These are phyloP conservation scores for Starmerella davenportii DNA, from an alignment of 805 yeast species.

Conservation along the genomic window DNA sequence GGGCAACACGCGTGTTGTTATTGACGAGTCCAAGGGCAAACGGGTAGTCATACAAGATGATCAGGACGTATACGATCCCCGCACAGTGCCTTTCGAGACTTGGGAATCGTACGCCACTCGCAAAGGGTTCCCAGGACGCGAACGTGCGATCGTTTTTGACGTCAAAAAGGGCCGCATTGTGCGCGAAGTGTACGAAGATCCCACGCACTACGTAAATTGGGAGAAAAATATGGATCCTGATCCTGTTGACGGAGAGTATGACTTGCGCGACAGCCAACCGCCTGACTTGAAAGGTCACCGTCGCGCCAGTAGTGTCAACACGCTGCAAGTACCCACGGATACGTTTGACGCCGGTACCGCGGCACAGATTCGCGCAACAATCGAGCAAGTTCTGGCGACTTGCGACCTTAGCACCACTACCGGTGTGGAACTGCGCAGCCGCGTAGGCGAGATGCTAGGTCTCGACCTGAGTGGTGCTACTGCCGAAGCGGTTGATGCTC, in stretches of 20 bases:
- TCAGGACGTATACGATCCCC: constrained; percentile 23
- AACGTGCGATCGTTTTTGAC: constrained; percentile 23
- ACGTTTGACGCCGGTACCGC: constrained; percentile 18
- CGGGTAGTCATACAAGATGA: constrained; percentile 25
- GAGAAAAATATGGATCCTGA: background rate
- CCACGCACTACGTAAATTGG: constrained; percentile 1
- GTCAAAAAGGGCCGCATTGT: constrained; percentile 21
- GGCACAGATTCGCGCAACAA: constrained; percentile 19
- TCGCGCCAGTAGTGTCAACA: background rate
- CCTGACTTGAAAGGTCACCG: background rate
- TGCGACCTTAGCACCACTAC: constrained; percentile 24
- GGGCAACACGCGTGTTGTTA: constrained; percentile 46
- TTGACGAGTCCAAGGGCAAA: constrained; percentile 36
- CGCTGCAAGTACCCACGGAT: background rate
- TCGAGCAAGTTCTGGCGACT: constrained; percentile 19
- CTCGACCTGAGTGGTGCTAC: constrained; percentile 20
- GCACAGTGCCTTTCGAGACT: constrained; percentile 23
- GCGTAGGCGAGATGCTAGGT: constrained; percentile 24
- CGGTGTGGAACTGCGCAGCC: constrained; percentile 22
- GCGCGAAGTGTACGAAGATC: constrained; percentile 17
- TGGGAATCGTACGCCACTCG: constrained; percentile 25
- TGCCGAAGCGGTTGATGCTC: constrained; percentile 19
- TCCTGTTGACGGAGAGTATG: background rate
- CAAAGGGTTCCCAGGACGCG: constrained; percentile 24
- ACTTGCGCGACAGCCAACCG: background rate